Percentiles rank a stretch among this genome's conserved stretches.
These are phyloP conservation scores for Trichosporon inkin DNA, from an alignment of 1,284 basidiomycete species.

Conservation along the genomic window DNA sequence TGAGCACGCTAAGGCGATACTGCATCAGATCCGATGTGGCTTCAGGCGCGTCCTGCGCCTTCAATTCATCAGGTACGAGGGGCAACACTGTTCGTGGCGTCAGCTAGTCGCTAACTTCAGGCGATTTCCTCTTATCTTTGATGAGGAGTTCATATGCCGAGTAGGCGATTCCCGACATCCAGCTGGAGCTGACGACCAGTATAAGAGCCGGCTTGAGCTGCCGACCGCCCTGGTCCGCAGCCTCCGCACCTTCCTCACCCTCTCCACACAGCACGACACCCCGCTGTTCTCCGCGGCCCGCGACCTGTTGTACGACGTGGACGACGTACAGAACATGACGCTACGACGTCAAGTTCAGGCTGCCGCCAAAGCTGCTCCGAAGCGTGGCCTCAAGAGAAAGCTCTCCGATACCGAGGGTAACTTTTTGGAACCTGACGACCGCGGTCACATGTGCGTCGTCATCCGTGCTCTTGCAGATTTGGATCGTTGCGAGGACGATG, in stretches of 20 bases:
- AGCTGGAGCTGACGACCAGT: conserved; percentile 15
- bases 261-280: conserved; percentile 14
- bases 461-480: not conserved
- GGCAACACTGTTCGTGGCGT: not conserved
- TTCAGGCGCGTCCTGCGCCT: conserved; percentile 21
- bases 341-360: not conserved
- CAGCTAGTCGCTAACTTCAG: conserved; percentile 17
- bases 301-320: conserved; percentile 3
- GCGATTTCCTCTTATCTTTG: conserved; percentile 33
- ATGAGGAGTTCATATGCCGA: conserved; percentile 5
- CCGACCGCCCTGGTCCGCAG: conserved; percentile 19
- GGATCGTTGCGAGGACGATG: not conserved
- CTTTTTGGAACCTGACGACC: not conserved
- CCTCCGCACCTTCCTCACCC: conserved; percentile 18
- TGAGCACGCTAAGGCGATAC: not conserved
- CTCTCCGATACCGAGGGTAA: not conserved
- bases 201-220: conserved; percentile 1
- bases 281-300: conserved; percentile 6
- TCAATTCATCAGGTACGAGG: conserved; percentile 27
- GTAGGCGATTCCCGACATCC: not conserved
- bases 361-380: not conserved
- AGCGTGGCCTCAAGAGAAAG: not conserved
- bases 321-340: conserved; percentile 5
- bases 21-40: conserved; percentile 19
- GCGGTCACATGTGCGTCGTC: not conserved